Evolutionary conservation across 179 eudicot species (phyloP).

Genomic region (Beta lomatogona): DNA sequence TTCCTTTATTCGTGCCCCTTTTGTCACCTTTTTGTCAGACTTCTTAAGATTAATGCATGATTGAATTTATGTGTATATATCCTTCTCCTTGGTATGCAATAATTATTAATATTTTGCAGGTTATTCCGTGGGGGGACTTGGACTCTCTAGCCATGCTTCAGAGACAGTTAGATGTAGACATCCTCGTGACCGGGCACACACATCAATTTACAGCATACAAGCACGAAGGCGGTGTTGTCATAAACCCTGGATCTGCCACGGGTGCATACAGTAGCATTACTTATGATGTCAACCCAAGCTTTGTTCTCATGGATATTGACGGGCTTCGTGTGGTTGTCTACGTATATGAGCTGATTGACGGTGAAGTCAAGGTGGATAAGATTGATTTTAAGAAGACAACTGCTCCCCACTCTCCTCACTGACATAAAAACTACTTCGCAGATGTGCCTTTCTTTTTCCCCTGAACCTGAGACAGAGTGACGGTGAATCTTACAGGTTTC

Average conservation of each 20-base stretch:
- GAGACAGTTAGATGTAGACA: conserved; percentile 94
- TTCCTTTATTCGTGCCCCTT: not conserved
- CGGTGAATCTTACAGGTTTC: not conserved
- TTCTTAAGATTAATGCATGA: not conserved
- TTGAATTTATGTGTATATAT: not conserved
- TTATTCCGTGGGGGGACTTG: conserved; percentile 94
- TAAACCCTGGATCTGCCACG: conserved; percentile 96
- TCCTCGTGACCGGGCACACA: conserved; percentile 94
- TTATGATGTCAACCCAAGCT: conserved; percentile 94
- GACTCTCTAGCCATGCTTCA: conserved; percentile 98
- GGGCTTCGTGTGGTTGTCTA: conserved; percentile 93
- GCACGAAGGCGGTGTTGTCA: conserved; percentile 97
- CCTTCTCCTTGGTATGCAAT: not conserved
- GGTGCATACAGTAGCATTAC: conserved; percentile 97
- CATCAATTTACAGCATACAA: conserved; percentile 99
- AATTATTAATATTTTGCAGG: conserved; percentile 36
- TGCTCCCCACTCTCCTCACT: conserved; percentile 46
- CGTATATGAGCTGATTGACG: conserved; percentile 97
- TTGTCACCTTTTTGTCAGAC: not conserved
- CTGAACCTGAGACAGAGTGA: conserved; percentile 8
- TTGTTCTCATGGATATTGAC: conserved; percentile 98
- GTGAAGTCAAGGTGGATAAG: conserved; percentile 99
- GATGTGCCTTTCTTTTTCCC: not conserved
- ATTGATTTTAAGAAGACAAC: conserved; percentile 93
- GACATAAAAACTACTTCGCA: not conserved